Base-by-base conservation (phyloP, 176 grass and related monocot genomes). In the Pontederia crassipes region DNA sequence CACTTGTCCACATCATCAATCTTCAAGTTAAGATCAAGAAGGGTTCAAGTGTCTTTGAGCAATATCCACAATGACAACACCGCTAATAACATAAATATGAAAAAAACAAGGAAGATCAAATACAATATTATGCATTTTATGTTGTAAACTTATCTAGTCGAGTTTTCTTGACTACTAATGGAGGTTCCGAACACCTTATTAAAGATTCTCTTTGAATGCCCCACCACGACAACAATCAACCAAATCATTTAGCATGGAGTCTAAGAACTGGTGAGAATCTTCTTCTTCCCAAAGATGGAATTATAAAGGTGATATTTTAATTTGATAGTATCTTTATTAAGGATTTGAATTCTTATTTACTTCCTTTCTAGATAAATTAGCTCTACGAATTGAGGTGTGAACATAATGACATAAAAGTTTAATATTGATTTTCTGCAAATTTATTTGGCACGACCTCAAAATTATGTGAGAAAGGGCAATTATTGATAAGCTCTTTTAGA, bases 1-100 rank as follows among this genome's bases (percentile, higher is more conserved):
- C 93, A 71, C 74, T 67, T 52, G n/a, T 81, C 48, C 32, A 72
- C 81, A 8, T 88, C 67, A 65, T 88, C 40, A 4, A 98, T 88
- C 80, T 98, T 87, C 55, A 98, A 82, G 74, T 84, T 98, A 54
- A 98, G 81, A 82, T 98, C 93, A 46, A 98, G 71, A 27, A 98
- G 75, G 62, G 87, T 72, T 98, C 93, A 65, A 81, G 85, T 49
- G 87, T 88, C 70, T 98, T 79, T 4, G 87, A 89, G 16, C 59
- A 78, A 55, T 92, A 79, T 54, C 84, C 87, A 52, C 93, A 98
- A 47, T 75, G 79, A 1, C 74, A 72, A 54, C 87, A 98, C 64
- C 67, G 79, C 65, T 91, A 75, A 87, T 98, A 48, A 81, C 48
- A 61, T 73, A 56, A 55, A 65, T 6, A 68, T 77, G 51, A 79